Conservation (phyloP, 441 rosid species). For the Jatropha multifida region DNA sequence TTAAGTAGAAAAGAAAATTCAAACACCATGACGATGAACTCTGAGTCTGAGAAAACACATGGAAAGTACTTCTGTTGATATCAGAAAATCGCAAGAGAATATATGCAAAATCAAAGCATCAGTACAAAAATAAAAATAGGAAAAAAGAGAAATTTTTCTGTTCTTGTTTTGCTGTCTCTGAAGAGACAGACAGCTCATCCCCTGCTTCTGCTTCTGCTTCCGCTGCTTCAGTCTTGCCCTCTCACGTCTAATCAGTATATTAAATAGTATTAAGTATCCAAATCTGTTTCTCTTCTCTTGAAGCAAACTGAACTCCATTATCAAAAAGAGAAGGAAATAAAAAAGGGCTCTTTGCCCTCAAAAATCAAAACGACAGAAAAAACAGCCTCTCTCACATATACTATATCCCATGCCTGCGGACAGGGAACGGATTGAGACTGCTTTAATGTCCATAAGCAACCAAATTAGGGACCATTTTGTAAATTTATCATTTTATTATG, state of each 20-base stretch:
- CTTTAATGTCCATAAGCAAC: background rate
- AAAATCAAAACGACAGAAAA: background rate
- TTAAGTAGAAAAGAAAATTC: too few species aligned
- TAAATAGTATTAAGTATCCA: background rate
- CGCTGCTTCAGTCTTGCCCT: background rate
- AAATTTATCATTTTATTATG: background rate
- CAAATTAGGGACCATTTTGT: background rate
- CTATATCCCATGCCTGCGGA: too few species aligned
- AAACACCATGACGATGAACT: too few species aligned
- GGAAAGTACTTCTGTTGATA: background rate
- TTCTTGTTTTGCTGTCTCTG: constrained; percentile 22
- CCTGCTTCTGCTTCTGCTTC: too few species aligned
- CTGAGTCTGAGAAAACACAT: too few species aligned
- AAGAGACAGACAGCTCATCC: constrained; percentile 29
- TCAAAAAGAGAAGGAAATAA: background rate
- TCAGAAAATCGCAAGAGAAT: background rate
- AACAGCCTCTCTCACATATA: too few species aligned
- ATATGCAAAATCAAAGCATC: background rate
- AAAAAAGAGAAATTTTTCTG: background rate
- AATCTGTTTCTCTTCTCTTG: background rate
- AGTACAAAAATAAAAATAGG: too few species aligned
- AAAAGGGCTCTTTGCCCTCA: background rate
- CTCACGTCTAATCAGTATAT: background rate
- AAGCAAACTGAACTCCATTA: background rate
- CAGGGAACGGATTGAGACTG: background rate